phyloP scores from a whole-genome alignment of 2,329 filamentous ascomycete species.

The Cercospora brassicicola region DNA sequence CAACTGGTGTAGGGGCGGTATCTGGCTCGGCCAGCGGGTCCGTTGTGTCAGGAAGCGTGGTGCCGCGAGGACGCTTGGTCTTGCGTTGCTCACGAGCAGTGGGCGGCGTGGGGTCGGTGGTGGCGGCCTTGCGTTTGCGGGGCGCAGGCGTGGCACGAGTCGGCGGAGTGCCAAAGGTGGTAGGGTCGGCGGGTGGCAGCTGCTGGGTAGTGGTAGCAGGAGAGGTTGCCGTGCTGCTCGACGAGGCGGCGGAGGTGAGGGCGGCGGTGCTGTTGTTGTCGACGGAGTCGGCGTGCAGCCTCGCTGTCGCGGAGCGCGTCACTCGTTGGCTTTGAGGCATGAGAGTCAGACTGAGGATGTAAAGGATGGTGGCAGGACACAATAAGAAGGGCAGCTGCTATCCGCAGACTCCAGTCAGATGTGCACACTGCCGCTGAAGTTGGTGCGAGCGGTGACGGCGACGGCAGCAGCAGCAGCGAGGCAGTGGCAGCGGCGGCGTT shows the following conservation, averaged over 20 bases:
- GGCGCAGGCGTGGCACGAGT: conserved; percentile 60
- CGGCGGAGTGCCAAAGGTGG: conserved; percentile 46
- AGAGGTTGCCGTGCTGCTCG: conserved; percentile 26
- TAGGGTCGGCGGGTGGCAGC: neutral
- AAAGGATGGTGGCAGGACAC: neutral
- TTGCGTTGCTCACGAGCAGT: conserved; percentile 41
- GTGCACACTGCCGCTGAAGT: conserved; percentile 6
- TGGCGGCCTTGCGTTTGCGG: conserved; percentile 64
- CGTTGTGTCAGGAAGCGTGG: conserved; percentile 36
- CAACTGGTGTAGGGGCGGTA: conserved; percentile 33
- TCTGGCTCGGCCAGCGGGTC: conserved; percentile 42
- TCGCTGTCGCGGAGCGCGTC: conserved; percentile 58
- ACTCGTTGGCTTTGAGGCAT: conserved; percentile 32
- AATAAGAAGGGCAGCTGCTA: conserved; percentile 11
- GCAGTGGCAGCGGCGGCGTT: conserved; percentile 5
- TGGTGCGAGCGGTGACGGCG: neutral
- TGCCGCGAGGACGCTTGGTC: conserved; percentile 62
- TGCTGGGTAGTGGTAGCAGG: conserved; percentile 27
- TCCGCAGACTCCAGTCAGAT: conserved; percentile 11
- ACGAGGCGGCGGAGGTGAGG: conserved; percentile 36
- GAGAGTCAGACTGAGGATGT: conserved; percentile 23
- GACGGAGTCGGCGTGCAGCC: conserved; percentile 57
- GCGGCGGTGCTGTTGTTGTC: conserved; percentile 38
- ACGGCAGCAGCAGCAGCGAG: conserved; percentile 1
- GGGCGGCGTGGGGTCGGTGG: conserved; percentile 54